Evolutionary conservation across 2,329 filamentous ascomycete species (phyloP), one percentile per base, ranked within the genome.

Genomic region (Fusarium burgessii): DNA sequence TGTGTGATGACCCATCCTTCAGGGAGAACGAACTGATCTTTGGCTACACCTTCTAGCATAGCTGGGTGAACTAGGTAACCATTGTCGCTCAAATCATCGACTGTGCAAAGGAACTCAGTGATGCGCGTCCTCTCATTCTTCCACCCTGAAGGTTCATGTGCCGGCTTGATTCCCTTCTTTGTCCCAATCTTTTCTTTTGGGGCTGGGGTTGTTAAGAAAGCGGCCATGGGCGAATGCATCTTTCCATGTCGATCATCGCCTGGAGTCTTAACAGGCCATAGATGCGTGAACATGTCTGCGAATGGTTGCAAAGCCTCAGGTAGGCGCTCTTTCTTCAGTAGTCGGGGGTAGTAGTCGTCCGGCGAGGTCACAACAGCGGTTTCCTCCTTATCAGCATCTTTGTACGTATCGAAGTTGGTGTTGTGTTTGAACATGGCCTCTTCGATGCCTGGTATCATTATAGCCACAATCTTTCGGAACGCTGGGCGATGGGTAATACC

Each of bases 381-480:
- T 55, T 43, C 82, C 77, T 20, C 82, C 77, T 36, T 78, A 76
- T 23, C 74, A 66, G 61, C 70, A 29, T 82, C 78, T 45, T 85
- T 83, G 75, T 85, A 89, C 2, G 77, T 81, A 13, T 80, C 77
- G 51, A 86, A 86, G 70, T 89, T 82, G 40, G 87, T 84, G 40
- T 81, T 78, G 15, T 88, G 86, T 79, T 92, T 89, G 82, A 98
- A 97, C 92, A 98, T 96, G 68, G 90, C 92, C 76, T 93, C 89
- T 78, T 98, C 95, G 27, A 99, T 83, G 0, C 96, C 96, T 14
- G 96, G 96, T 14, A 98, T 90, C 92, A 98, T 95, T 72, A 99
- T 84, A 42, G 93, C 89, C 33, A 98, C 95, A 33, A 97, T 92
- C 82, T 96, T 97, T 70, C 89, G 84, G 74, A 92, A 90, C 63